Evolutionary conservation across 2,329 filamentous ascomycete species (phyloP).

Genomic region (Nannizziopsis barbatae): DNA sequence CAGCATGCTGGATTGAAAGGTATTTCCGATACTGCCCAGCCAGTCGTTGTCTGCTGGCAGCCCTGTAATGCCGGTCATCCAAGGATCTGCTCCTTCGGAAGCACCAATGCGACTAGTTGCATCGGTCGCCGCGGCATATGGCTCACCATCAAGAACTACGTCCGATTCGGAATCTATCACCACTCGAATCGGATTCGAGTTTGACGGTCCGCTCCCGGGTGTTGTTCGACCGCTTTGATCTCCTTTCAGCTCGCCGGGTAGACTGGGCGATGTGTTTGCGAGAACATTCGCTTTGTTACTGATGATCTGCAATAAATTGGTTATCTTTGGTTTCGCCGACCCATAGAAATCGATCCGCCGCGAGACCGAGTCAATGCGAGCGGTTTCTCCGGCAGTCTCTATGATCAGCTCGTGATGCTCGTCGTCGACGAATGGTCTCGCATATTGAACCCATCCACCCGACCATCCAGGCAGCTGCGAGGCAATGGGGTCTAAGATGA

Average conservation of each 20-base stretch:
- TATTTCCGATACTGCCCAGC: too few species aligned
- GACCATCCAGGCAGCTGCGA: constrained; percentile 18
- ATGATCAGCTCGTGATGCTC: constrained; percentile 61
- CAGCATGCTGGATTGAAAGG: too few species aligned
- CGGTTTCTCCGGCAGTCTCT: constrained; percentile 62
- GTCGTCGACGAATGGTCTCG: constrained; percentile 75
- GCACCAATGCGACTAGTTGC: not conserved
- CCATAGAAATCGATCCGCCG: constrained; percentile 62
- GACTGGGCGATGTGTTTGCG: constrained; percentile 46
- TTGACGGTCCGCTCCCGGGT: constrained; percentile 58
- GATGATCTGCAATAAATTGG: constrained; percentile 67
- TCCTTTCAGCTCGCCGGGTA: constrained; percentile 46
- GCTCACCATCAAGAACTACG: constrained; percentile 32
- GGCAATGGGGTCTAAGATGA: constrained; percentile 41
- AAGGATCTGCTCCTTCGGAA: not conserved
- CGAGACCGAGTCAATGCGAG: constrained; percentile 43
- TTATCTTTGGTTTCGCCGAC: constrained; percentile 57
- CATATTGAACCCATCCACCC: constrained; percentile 60
- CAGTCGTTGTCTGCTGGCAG: too few species aligned
- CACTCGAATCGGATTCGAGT: constrained; percentile 58
- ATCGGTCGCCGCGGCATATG: not conserved
- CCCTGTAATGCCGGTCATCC: not conserved
- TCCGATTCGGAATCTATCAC: constrained; percentile 45
- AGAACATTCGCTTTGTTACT: constrained; percentile 66
- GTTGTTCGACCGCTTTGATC: constrained; percentile 47